Conservation (phyloP, 1,284 basidiomycete genomes). For the Farysia itapuensis region DNA sequence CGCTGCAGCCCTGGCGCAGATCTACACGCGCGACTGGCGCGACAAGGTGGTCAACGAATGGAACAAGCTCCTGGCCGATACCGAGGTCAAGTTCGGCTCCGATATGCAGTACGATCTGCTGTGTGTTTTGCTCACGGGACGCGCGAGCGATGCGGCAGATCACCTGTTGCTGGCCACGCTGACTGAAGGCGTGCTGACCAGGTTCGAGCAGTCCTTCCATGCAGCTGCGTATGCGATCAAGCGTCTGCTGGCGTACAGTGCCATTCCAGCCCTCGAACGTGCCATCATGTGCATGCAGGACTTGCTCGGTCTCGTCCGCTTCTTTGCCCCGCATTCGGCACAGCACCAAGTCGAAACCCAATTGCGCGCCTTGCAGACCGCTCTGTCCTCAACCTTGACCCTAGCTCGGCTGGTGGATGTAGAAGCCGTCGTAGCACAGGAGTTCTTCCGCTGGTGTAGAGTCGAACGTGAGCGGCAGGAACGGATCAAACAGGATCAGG, state of each 20-base stretch:
- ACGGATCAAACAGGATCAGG: slow-evolving; percentile 36
- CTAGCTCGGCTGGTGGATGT: slow-evolving; percentile 20
- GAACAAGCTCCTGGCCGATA: slow-evolving; percentile 29
- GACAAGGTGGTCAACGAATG: slow-evolving; percentile 34
- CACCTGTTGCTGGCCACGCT: slow-evolving; percentile 41
- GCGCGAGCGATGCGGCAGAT: slow-evolving; percentile 39
- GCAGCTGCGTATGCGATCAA: slow-evolving; percentile 20
- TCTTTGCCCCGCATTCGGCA: slow-evolving; percentile 2
- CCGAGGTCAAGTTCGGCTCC: slow-evolving; percentile 28
- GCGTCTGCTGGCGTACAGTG: slow-evolving; percentile 6
- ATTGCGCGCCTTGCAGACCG: slow-evolving; percentile 3
- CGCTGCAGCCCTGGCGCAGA: slow-evolving; percentile 13
- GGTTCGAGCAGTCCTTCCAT: slow-evolving; percentile 22
- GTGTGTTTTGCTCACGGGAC: slow-evolving; percentile 36
- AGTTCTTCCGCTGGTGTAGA: slow-evolving; percentile 33
- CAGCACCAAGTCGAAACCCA: not conserved
- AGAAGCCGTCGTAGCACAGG: slow-evolving; percentile 24
- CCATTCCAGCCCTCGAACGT: slow-evolving; percentile 21
- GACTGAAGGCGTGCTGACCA: slow-evolving; percentile 38
- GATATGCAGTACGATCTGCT: slow-evolving; percentile 45
- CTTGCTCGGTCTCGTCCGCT: slow-evolving; percentile 7
- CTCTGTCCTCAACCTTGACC: slow-evolving; percentile 7
- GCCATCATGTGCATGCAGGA: slow-evolving; percentile 9
- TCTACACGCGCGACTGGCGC: slow-evolving; percentile 16
- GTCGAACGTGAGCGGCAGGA: slow-evolving; percentile 39